Percentiles rank a stretch among this genome's conserved stretches.
These are phyloP conservation scores for Acanthamoeba triangularis DNA, from an alignment of 208 protist species.

Conservation along the genomic window DNA sequence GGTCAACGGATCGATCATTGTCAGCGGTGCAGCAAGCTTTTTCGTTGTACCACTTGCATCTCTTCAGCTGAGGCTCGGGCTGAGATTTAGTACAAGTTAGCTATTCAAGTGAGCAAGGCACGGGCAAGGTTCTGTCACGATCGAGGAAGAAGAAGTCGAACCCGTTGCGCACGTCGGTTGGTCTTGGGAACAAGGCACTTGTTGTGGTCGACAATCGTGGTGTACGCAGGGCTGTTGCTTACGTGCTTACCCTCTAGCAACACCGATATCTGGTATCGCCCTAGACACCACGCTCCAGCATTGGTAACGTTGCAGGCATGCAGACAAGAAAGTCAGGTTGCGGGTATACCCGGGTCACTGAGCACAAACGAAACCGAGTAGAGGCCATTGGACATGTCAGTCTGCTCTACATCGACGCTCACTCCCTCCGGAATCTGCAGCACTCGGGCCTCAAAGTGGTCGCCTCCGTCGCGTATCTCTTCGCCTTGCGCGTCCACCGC, in stretches of 20 bases:
- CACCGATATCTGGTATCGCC: background rate
- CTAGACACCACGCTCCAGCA: background rate
- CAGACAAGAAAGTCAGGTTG: background rate
- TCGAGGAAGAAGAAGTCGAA: background rate
- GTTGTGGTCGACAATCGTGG: background rate
- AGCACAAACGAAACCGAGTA: background rate
- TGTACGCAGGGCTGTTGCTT: slow-evolving; percentile 11
- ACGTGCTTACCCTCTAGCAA: background rate
- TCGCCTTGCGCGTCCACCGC: background rate
- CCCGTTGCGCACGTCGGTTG: background rate
- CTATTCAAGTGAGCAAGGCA: background rate
- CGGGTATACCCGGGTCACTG: background rate
- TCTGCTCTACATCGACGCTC: background rate
- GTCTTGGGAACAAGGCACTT: background rate
- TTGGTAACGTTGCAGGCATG: background rate
- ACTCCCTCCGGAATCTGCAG: background rate
- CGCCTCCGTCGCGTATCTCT: background rate
- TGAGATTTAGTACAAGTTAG: background rate
- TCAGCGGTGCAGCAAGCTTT: background rate
- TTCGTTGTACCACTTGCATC: slow-evolving; percentile 8
- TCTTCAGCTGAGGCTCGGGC: background rate
- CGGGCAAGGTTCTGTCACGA: background rate
- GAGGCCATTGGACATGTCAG: background rate
- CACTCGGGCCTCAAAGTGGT: slow-evolving; percentile 1
- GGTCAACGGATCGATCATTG: background rate